phyloP scores from a whole-genome alignment of 306 rosid species.

The Prunus dulcis region DNA sequence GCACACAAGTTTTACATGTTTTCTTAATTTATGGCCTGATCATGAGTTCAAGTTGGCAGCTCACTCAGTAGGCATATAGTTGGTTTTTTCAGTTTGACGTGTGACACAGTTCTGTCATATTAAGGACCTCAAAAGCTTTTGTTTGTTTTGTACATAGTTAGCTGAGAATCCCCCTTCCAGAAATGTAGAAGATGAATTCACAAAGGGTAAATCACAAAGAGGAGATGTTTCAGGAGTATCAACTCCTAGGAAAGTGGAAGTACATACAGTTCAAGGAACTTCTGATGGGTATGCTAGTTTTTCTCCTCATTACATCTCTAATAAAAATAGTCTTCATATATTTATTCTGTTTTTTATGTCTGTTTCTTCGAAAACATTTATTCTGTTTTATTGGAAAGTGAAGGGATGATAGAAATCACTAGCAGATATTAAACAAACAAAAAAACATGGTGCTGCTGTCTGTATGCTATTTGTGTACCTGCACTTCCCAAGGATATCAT shows the following conservation, averaged over 20 bases:
- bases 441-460: not conserved
- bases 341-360: not conserved
- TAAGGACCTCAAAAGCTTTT: not conserved
- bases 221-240: constrained; percentile 28
- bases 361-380: not conserved
- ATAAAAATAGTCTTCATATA: not conserved
- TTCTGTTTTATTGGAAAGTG: not conserved
- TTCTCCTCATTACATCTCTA: constrained; percentile 9
- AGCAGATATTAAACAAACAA: not conserved
- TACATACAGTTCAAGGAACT: constrained; percentile 27
- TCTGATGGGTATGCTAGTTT: constrained; percentile 36
- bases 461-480: not conserved
- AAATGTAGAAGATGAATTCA: constrained; percentile 29
- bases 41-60: not conserved
- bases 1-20: not conserved
- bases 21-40: not conserved
- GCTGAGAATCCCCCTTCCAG: constrained; percentile 27
- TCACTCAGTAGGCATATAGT: not conserved
- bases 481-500: not conserved
- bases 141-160: constrained; percentile 32
- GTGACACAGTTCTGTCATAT: not conserved
- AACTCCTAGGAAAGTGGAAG: constrained; percentile 11
- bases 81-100: not conserved
- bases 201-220: constrained; percentile 10
- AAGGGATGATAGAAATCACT: not conserved